Evolutionary conservation across 2,329 filamentous ascomycete genomes (phyloP).

Genomic region (Fusarium tupiense): DNA sequence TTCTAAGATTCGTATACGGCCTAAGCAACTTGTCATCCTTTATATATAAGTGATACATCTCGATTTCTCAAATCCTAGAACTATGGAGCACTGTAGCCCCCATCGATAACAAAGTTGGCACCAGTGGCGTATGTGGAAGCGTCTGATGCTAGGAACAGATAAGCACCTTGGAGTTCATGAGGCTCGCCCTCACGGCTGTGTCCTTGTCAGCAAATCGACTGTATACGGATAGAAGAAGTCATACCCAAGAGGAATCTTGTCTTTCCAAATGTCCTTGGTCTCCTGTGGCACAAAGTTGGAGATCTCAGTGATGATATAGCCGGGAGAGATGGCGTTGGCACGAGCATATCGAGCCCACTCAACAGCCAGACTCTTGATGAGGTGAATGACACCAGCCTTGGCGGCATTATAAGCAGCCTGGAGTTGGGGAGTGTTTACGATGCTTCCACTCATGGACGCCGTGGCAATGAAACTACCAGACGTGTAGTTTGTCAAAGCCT

Average conservation of each 20-base stretch:
- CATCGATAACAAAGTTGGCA: slow-evolving; percentile 46
- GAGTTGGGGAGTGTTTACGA: slow-evolving; percentile 62
- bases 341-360: slow-evolving; percentile 68
- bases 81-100: slow-evolving; percentile 45
- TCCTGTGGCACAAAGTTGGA: slow-evolving; percentile 43
- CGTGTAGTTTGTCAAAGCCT: slow-evolving; percentile 37
- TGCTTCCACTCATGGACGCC: slow-evolving; percentile 59
- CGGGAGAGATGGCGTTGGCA: slow-evolving; percentile 61
- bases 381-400: slow-evolving; percentile 65
- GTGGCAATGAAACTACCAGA: slow-evolving; percentile 63
- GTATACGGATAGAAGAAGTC: neutral
- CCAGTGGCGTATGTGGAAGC: slow-evolving; percentile 47
- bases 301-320: slow-evolving; percentile 48
- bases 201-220: slow-evolving; percentile 8
- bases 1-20: neutral
- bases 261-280: slow-evolving; percentile 41
- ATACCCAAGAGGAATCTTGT: slow-evolving; percentile 42
- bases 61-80: neutral
- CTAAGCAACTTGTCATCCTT: neutral
- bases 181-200: slow-evolving; percentile 42
- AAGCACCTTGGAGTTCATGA: slow-evolving; percentile 42
- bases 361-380: slow-evolving; percentile 63
- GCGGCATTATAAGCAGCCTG: slow-evolving; percentile 67
- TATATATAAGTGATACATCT: neutral
- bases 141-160: slow-evolving; percentile 44